Conservation (phyloP, 768 basidiomycete genomes). For the Exsudoporus frostii region DNA sequence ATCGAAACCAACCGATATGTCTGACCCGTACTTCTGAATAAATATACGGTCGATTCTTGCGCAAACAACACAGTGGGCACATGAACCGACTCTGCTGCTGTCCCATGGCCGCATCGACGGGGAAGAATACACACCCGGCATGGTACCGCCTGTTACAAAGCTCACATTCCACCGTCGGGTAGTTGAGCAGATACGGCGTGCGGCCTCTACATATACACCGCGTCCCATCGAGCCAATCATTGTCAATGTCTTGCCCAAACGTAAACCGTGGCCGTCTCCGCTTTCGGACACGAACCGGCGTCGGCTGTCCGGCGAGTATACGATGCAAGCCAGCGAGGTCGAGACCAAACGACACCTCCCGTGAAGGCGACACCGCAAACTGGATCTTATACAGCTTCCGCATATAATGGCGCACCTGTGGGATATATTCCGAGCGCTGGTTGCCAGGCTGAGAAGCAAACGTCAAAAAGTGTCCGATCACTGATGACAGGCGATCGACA, state of each 20-base stretch:
- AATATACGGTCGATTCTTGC: constrained; percentile 67
- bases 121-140: constrained; percentile 72
- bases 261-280: constrained; percentile 59
- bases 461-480: constrained; percentile 77
- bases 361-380: constrained; percentile 81
- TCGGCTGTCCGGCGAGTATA: constrained; percentile 67
- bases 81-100: constrained; percentile 44
- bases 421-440: constrained; percentile 72
- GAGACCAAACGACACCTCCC: constrained; percentile 77
- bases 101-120: constrained; percentile 39
- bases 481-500: constrained; percentile 67
- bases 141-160: constrained; percentile 67
- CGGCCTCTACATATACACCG: constrained; percentile 79
- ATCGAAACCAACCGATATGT: constrained; percentile 47
- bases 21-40: constrained; percentile 76
- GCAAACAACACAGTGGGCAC: constrained; percentile 76
- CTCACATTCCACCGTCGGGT: constrained; percentile 66
- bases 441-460: constrained; percentile 67
- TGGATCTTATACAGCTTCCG: constrained; percentile 87
- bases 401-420: constrained; percentile 87
- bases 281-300: constrained; percentile 48
- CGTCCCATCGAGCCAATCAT: constrained; percentile 71
- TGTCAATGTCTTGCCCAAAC: constrained; percentile 75
- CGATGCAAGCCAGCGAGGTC: constrained; percentile 82
- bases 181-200: constrained; percentile 55